Percentiles rank a stretch among this genome's conserved stretches.
phyloP scores from a whole-genome alignment of 768 basidiomycete genomes.

The Gyrodon lividus region DNA sequence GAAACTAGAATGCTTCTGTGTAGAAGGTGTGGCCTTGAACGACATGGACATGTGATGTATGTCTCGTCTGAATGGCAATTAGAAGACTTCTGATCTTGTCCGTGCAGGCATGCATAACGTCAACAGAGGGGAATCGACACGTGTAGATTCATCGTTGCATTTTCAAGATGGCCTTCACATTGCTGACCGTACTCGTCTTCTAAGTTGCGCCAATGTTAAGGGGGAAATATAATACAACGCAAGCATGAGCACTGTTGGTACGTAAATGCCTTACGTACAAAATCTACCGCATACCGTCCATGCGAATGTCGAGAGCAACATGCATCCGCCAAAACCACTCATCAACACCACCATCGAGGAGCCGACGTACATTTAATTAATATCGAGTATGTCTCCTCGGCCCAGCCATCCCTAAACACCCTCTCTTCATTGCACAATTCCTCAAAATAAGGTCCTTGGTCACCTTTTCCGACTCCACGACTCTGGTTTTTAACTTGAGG shows the following conservation, averaged over 20 bases:
- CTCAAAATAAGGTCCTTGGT: constrained; percentile 25
- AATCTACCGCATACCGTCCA: background rate
- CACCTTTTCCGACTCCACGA: constrained; percentile 19
- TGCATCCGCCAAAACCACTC: constrained; percentile 5
- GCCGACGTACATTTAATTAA: constrained; percentile 27
- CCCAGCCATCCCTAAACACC: constrained; percentile 18
- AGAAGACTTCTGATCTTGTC: background rate
- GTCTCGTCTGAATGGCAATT: background rate
- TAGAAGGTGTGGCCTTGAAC: constrained; percentile 1
- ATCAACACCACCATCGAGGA: constrained; percentile 10
- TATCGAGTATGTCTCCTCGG: constrained; percentile 26
- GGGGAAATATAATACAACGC: constrained; percentile 3
- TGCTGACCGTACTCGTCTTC: background rate
- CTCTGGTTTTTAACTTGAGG: constrained; percentile 21
- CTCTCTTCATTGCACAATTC: constrained; percentile 28
- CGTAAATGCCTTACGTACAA: background rate
- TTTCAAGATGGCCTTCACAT: background rate
- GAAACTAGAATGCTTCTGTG: constrained; percentile 16
- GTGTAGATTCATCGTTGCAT: constrained; percentile 13
- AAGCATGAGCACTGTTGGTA: background rate
- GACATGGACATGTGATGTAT: background rate
- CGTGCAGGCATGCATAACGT: constrained; percentile 9
- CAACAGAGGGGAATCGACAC: constrained; percentile 13
- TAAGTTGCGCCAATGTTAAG: constrained; percentile 8
- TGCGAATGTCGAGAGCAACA: background rate